Percentiles rank a stretch among this genome's conserved stretches.
These are phyloP conservation scores for Phytophthora hybrid DNA, from an alignment of 352 stramenopile genomes.

Conservation along the genomic window DNA sequence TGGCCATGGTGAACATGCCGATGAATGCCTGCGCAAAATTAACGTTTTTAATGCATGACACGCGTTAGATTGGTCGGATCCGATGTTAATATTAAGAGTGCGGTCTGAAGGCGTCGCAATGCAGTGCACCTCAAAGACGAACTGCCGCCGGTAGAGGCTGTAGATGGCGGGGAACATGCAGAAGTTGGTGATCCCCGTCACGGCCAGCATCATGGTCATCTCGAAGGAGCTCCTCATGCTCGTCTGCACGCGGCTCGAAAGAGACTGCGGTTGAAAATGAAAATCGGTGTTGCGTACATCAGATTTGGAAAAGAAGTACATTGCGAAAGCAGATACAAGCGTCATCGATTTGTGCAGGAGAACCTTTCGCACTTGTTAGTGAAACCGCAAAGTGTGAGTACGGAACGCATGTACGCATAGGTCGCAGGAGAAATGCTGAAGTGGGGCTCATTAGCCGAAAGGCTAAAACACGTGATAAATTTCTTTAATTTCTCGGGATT, in stretches of 20 bases:
- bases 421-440: not conserved
- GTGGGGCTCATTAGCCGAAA: conserved; percentile 60
- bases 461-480: conserved; percentile 83
- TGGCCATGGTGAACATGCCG: conserved; percentile 80
- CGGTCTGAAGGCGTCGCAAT: not conserved
- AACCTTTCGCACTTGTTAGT: conserved; percentile 8
- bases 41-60: not conserved
- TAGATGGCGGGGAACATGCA: conserved; percentile 81
- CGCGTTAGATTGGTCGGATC: conserved; percentile 8
- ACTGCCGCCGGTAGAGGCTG: conserved; percentile 60
- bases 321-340: not conserved
- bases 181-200: conserved; percentile 83
- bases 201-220: conserved; percentile 68
- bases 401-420: not conserved
- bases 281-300: not conserved
- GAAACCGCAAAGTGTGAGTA: conserved; percentile 28
- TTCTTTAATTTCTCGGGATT: conserved; percentile 90
- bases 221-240: conserved; percentile 75
- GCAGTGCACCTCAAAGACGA: conserved; percentile 74
- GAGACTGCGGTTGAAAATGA: not conserved
- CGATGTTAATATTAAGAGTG: not conserved
- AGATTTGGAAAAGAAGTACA: not conserved
- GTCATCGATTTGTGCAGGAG: not conserved
- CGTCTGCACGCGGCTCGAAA: conserved; percentile 1
- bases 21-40: conserved; percentile 63